Evolutionary conservation across 202 grass and related monocot genomes (phyloP), one percentile per base, ranked within the genome.

Genomic region (Saccharum hybrid): DNA sequence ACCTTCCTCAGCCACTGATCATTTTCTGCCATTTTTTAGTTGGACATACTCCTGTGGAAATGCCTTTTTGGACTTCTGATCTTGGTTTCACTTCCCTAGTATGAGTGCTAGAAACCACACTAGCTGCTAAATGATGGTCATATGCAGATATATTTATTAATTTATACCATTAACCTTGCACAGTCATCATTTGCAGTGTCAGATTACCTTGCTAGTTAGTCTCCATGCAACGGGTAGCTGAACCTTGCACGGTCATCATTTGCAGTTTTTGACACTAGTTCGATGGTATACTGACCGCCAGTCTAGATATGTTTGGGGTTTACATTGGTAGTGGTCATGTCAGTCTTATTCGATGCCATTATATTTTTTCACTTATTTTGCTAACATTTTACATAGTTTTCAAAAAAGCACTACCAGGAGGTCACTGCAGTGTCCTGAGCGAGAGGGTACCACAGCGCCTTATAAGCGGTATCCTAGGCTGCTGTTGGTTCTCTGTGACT

Each of bases 91-190:
- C 46, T 38, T 41, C 33, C 46, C 16, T 75, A 10, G 48, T 37
- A 75, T 74, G 18, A 77, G 68, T 65, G 46, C 61, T 72, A 51
- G n/a, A 33, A 71, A 37, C 10, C 28, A 61, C 42, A 52, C 11
- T 66, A 59, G 23, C 45, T 71, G 38, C 54, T 81, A 22, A 46
- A 71, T 74, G 74, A 80, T 74, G 69, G 66, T 8, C 22, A 28
- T 28, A 63, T 30, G 8, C 68, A 66, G 36, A 70, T 78, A 1
- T 61, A 77, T 69, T 68, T 59, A 70, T 62, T 19, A 45, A 57
- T 77, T 31, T 19, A 45, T 77, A n/a, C 13, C 26, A 71, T 49
- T 39, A 42, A 22, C 26, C 19, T 74, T 43, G 59, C 41, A 72
- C 26, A 48, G 14, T 68, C 26, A 86, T 49, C 62, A 81, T 51